Percentiles rank a stretch among this genome's conserved stretches.
Evolutionary conservation across 805 yeast species (phyloP).

Genomic region (Komagataella pseudopastoris): DNA sequence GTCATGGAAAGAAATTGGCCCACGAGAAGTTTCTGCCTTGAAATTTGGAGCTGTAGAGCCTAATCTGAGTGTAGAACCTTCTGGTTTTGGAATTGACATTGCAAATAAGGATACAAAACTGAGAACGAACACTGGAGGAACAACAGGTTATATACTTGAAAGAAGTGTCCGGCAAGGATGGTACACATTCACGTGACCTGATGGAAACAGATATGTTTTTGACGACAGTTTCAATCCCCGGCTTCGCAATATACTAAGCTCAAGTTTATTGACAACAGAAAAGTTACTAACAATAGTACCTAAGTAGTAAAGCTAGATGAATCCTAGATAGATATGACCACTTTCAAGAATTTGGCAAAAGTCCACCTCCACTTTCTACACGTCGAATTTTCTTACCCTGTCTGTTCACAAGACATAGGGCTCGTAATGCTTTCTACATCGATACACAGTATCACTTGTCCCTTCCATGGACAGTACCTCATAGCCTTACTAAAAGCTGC

Average conservation of each 20-base stretch:
- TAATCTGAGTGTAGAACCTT: conserved; percentile 24
- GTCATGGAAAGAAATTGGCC: conserved; percentile 49
- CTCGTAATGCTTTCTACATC: not conserved
- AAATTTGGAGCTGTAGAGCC: conserved; percentile 65
- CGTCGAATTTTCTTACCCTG: not conserved
- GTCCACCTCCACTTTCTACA: not conserved
- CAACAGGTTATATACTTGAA: not conserved
- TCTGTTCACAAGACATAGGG: not conserved
- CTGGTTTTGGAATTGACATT: conserved; percentile 28
- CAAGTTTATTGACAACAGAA: too few species aligned
- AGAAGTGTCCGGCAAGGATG: not conserved
- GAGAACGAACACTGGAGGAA: too few species aligned
- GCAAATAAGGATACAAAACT: conserved; percentile 1
- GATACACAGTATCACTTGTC: conserved; percentile 1
- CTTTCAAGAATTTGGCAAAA: not conserved
- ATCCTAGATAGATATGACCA: not conserved
- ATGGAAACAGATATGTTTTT: not conserved
- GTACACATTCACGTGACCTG: not conserved
- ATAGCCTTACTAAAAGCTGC: not conserved
- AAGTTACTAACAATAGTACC: not conserved
- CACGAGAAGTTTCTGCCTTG: conserved; percentile 47
- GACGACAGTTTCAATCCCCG: not conserved
- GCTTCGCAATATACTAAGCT: not conserved
- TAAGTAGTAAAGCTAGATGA: not conserved
- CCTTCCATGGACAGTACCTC: conserved; percentile 7